These are phyloP conservation scores for Angophora floribunda DNA, from an alignment of 345 rosid species.

Conservation along the genomic window DNA sequence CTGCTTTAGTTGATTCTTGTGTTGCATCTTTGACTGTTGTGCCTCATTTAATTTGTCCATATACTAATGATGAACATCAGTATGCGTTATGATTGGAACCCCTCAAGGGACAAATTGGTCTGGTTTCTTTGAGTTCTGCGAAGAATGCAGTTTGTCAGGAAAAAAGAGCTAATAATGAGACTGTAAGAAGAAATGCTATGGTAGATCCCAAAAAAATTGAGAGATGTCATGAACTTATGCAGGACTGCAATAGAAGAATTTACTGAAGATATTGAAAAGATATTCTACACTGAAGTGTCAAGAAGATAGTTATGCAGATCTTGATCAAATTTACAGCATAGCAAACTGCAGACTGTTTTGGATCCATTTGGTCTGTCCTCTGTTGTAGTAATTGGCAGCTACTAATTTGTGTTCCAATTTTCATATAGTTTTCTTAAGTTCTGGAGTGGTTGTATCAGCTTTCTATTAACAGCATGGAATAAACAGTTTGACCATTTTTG, in stretches of 20 bases:
- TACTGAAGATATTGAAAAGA: not conserved
- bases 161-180: not conserved
- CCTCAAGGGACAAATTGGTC: not conserved
- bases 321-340: not conserved
- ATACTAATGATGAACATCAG: not conserved
- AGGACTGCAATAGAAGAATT: not conserved
- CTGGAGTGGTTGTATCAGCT: not conserved
- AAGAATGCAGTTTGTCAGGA: not conserved
- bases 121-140: not conserved
- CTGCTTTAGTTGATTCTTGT: not conserved
- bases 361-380: not conserved
- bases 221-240: not conserved
- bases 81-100: not conserved
- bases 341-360: not conserved
- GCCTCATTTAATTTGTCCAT: not conserved
- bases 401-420: not conserved
- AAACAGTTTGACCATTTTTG: slow-evolving; percentile 1
- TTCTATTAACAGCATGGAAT: not conserved
- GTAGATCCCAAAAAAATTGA: not conserved
- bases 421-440: not conserved
- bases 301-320: not conserved
- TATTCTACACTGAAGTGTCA: not conserved
- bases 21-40: not conserved
- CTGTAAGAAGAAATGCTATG: not conserved
- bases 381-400: not conserved